Percentiles rank a stretch among this genome's conserved stretches.
Evolutionary conservation across 2,329 filamentous ascomycete genomes (phyloP).

Genomic region (Aspergillus bombycis): DNA sequence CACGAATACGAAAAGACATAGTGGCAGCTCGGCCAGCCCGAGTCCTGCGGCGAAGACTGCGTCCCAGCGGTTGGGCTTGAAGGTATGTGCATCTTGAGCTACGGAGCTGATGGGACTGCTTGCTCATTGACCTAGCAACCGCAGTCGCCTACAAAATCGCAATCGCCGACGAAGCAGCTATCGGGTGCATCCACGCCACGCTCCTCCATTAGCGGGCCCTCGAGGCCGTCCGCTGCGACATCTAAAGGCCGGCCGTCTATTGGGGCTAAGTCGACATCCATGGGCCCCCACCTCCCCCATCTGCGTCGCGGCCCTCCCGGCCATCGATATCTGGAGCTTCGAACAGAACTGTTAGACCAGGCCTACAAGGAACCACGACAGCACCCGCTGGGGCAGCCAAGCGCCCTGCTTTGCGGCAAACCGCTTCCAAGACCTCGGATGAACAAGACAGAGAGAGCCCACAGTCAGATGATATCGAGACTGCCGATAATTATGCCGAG

Average conservation of each 20-base stretch:
- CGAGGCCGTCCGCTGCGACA: constrained; percentile 55
- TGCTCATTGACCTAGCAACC: not conserved
- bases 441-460: constrained; percentile 31
- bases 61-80: constrained; percentile 39
- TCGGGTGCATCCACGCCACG: constrained; percentile 57
- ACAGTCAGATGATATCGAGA: constrained; percentile 34
- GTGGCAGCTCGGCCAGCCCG: constrained; percentile 72
- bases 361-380: constrained; percentile 28
- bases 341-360: constrained; percentile 38
- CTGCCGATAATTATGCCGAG: constrained; percentile 29
- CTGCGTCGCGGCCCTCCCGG: constrained; percentile 41
- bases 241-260: constrained; percentile 60
- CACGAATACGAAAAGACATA: constrained; percentile 65
- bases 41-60: constrained; percentile 65
- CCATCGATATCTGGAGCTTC: constrained; percentile 41
- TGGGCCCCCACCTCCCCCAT: constrained; percentile 63
- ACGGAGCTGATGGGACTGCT: constrained; percentile 1
- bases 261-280: constrained; percentile 60
- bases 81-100: constrained; percentile 32
- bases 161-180: constrained; percentile 79
- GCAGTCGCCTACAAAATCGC: constrained; percentile 77
- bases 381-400: constrained; percentile 31
- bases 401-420: constrained; percentile 38
- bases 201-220: constrained; percentile 45
- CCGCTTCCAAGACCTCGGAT: constrained; percentile 29